Conservation (phyloP, 192 early-diverging fungal genomes). For the Haplosporangium gracile region DNA sequence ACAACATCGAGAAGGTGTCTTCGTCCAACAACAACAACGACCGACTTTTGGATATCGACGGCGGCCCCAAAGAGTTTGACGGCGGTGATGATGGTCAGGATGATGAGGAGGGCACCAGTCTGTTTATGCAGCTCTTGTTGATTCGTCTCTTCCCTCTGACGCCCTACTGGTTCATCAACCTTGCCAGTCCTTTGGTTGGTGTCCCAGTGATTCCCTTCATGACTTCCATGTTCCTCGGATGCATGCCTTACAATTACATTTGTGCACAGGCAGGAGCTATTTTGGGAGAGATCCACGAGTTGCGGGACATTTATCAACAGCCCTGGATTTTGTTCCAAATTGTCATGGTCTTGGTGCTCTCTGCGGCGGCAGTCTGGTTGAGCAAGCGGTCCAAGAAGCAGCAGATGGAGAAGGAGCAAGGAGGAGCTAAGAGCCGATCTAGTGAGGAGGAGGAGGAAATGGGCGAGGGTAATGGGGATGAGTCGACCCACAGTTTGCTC, state of each 20-base stretch:
- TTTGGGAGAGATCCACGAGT: slow-evolving; percentile 57
- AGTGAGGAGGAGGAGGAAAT: slow-evolving; percentile 29
- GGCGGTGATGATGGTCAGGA: slow-evolving; percentile 13
- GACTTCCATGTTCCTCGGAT: slow-evolving; percentile 65
- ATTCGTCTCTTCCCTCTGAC: slow-evolving; percentile 66
- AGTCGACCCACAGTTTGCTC: slow-evolving; percentile 30
- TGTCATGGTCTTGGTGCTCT: slow-evolving; percentile 41
- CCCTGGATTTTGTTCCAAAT: slow-evolving; percentile 52
- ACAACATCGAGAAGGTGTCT: neutral
- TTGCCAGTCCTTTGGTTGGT: slow-evolving; percentile 62
- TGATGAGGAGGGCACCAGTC: slow-evolving; percentile 41
- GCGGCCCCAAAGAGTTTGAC: slow-evolving; percentile 9
- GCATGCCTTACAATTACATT: slow-evolving; percentile 67
- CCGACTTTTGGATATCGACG: neutral
- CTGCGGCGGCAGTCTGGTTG: slow-evolving; percentile 18
- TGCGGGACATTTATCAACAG: slow-evolving; percentile 52
- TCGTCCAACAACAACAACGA: neutral
- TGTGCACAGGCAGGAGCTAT: slow-evolving; percentile 67
- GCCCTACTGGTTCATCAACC: slow-evolving; percentile 71
- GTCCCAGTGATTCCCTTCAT: slow-evolving; percentile 65
- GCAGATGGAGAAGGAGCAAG: slow-evolving; percentile 32
- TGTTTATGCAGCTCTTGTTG: slow-evolving; percentile 68
- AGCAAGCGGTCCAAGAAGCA: slow-evolving; percentile 48
- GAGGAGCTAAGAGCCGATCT: slow-evolving; percentile 16
- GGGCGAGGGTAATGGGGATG: slow-evolving; percentile 11